Evolutionary conservation across 768 basidiomycete genomes (phyloP).

Genomic region (Rhodotorula babjevae): DNA sequence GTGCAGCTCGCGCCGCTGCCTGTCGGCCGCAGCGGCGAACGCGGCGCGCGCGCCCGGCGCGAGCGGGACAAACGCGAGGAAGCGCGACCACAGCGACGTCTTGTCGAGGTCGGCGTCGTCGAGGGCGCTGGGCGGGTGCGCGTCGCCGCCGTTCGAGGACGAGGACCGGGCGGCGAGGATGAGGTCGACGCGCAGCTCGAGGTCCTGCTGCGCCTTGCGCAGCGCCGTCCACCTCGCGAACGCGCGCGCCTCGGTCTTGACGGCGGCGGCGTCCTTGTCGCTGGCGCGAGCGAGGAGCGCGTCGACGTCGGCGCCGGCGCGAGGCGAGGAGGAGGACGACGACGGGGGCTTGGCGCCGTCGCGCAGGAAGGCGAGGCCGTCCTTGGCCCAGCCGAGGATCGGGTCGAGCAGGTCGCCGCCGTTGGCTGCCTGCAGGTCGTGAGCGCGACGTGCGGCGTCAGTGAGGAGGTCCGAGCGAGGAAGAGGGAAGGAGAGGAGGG

Average conservation of each 20-base stretch:
- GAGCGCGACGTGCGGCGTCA: not conserved
- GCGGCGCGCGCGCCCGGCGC: not conserved
- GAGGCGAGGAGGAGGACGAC: not conserved
- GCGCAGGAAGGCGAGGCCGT: conserved; percentile 27
- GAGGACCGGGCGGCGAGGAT: not conserved
- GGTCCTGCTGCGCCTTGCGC: conserved; percentile 23
- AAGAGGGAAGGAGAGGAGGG: no score
- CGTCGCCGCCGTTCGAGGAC: not conserved
- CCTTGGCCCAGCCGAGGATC: conserved; percentile 19
- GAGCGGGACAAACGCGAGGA: not conserved
- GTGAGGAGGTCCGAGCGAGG: no score
- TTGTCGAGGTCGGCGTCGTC: not conserved
- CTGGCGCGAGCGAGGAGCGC: not conserved
- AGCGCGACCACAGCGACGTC: conserved; percentile 10
- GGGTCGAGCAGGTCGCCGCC: conserved; percentile 24
- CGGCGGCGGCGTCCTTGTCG: not conserved
- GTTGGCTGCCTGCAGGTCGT: conserved; percentile 1
- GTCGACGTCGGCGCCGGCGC: conserved; percentile 18
- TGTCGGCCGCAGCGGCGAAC: not conserved
- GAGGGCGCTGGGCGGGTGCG: no score
- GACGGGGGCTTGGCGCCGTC: not conserved
- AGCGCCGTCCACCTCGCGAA: conserved; percentile 15
- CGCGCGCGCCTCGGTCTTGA: conserved; percentile 12
- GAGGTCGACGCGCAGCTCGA: conserved; percentile 23
- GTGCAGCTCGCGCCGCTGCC: not conserved